Evolutionary conservation across 495 filamentous ascomycete genomes (phyloP).

Genomic region (Hypoxylon subgilvum): DNA sequence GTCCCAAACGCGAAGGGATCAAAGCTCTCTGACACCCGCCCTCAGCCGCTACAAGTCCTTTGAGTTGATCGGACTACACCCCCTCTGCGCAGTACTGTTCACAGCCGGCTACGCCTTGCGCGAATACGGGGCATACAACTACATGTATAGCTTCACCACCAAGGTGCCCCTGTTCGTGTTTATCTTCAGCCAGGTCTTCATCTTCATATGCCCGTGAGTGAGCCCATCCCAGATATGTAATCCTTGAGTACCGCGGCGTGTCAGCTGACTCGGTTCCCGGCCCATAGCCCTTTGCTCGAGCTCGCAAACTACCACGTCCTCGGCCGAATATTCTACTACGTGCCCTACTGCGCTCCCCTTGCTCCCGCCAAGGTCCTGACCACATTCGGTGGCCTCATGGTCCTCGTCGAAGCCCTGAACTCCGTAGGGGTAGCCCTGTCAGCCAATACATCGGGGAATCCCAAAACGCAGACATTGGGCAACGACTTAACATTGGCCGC

Average conservation of each 20-base stretch:
- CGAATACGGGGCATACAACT: constrained; percentile 43
- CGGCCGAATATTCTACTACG: constrained; percentile 45
- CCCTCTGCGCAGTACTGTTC: constrained; percentile 38
- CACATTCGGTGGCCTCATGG: constrained; percentile 42
- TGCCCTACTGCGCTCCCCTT: constrained; percentile 42
- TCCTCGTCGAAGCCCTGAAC: constrained; percentile 43
- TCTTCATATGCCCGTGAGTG: constrained; percentile 46
- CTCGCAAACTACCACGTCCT: constrained; percentile 51
- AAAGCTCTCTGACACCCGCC: not conserved
- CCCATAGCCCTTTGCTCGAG: constrained; percentile 45
- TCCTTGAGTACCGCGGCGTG: not conserved
- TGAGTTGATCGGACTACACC: constrained; percentile 37
- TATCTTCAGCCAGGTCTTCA: constrained; percentile 43
- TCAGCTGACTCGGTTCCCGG: not conserved
- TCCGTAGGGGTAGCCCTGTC: constrained; percentile 40
- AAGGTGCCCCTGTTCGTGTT: constrained; percentile 27
- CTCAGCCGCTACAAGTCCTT: constrained; percentile 40
- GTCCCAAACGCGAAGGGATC: not conserved
- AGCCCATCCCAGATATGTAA: not conserved
- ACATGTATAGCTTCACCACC: constrained; percentile 33
- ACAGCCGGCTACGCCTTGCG: constrained; percentile 41
- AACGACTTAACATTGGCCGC: constrained; percentile 37
- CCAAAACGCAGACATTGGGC: constrained; percentile 22
- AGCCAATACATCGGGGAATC: constrained; percentile 33
- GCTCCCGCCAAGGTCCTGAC: constrained; percentile 36